Base-by-base conservation (phyloP, 192 early-diverging fungal genomes). In the Coemansia sp. region DNA sequence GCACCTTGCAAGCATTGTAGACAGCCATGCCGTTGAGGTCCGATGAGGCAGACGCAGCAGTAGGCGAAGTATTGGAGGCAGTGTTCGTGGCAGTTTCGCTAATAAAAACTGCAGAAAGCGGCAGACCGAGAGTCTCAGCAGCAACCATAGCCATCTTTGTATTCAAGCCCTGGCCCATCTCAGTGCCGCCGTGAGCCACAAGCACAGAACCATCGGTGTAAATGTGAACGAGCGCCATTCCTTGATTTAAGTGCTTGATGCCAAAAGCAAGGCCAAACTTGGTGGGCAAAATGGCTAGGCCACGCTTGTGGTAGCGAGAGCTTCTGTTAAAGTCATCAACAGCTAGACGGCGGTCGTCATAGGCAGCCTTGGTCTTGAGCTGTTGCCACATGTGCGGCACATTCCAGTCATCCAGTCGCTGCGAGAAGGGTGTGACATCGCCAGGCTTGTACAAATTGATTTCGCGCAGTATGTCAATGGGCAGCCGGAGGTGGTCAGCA, bases 151-250 rank as follows among this genome's bases (percentile, higher is more conserved):
- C 74, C 86, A 91, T 87, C 75, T 94, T 94, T 13, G 90, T 94
- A 56, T 92, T 86, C 53, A 94, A 62, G 7, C 92, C 92, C 66
- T 94, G 92, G 33, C 92, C 92, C 89, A 94, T 91, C 57, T 94
- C 90, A n/a, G 88, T 87, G 32, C 89, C 89, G 56, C 88, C 90
- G 63, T 92, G 90, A 8, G 85, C 80, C 2, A 94, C 69, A 10
- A 90, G 82, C 25, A 94, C 86, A 0, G 87, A 88, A 1, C 92
- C 92, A 53, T 94, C 92, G 33, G 75, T 81, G 64, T 94, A 94
- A 9, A 94, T 78, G 47, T 91, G 90, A 6, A 94, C 86, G 29
- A 92, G 75, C 10, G 89, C 84, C 54, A 85, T 86, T 17, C 87
- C 92, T 60, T 94, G 92, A 72, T 94, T 94, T 7, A 90, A 68